Evolutionary conservation across 768 basidiomycete genomes (phyloP), one percentile per base, ranked within the genome.

Genomic region (Mycena vitilis): DNA sequence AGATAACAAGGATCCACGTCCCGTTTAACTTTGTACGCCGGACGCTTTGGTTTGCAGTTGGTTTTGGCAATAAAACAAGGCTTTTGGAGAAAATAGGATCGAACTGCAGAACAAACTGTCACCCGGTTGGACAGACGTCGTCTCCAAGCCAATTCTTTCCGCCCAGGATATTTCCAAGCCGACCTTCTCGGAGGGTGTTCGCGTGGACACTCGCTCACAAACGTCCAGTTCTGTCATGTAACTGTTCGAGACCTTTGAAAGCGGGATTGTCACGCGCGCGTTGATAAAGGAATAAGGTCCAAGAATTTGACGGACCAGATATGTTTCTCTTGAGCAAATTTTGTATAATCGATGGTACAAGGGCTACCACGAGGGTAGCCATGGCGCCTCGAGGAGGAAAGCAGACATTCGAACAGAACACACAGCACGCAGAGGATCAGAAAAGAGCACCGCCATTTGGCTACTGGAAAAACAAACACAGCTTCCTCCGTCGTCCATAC

Each of bases 131-230:
- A 30, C 30, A 30, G 30, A 30, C 30, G 30, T 30, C 30, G 30
- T 30, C 30, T 30, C 30, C 30, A 30, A 30, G 30, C 30, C 30
- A n/a, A n/a, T n/a, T n/a, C n/a, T n/a, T n/a, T 30, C 3, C 30
- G 30, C 30, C 30, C 30, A 30, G 30, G 5, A 42, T 42, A 12
- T 42, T 12, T 42, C 2, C 40, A 42, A 42, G 10, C 58, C 58
- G 58, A 59, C 45, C 25, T 59, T 59, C 34, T 48, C 58, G 58
- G 58, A 59, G 58, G 34, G 15, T 47, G 58, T 59, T 20, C 58
- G 58, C 58, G 25, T 59, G 58, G 58, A 53, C 51, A 45, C 6
- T 45, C 2, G 16, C 44, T 18, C 36, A 8, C 37, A 56, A n/a
- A 15, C 30, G 30, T 30, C 30, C 30, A 30, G 30, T 30, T 30